Evolutionary conservation across 2,329 filamentous ascomycete species (phyloP), one percentile per base, ranked within the genome.

Genomic region (Pseudopyricularia cyperi): DNA sequence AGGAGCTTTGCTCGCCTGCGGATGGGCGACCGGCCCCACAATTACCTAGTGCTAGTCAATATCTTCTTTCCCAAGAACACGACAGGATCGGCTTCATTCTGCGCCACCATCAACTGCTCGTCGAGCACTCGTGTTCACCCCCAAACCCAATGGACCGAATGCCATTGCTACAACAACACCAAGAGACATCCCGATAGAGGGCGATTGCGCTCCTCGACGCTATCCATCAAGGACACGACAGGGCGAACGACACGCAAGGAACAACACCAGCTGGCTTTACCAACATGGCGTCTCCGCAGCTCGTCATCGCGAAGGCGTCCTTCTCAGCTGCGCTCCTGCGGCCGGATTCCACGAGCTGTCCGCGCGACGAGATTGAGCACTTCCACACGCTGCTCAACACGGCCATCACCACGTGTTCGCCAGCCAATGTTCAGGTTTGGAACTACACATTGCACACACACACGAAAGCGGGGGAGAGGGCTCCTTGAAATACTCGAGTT

Each of bases 401-500:
- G 63, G 77, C 77, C 60, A 70, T 87, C 63, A 69, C 75, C 68
- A 77, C 81, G 71, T 91, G 87, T 78, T 87, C 86, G 62, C 77
- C 82, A 63, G 70, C 74, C 73, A 89, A 91, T 73, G 84, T 93
- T 75, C 87, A 93, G 87, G 87, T 93, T 87, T 89, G 84, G 74
- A 64, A 58, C 58, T 55, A 67, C 66, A 68, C 61, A 65, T n/a
- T n/a, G n/a, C n/a, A n/a, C 60, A 64, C 63, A 52, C 55, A 56
- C 54, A 52, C 50, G 32, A 50, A 34, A 17, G 19, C 17, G n/a
- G 37, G 35, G 37, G 37, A 42, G 37, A 19, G 37, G 22, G 11
- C 28, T 51, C 19, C 34, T 42, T 14, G 22, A 22, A 42, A 19
- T 22, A n/a, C n/a, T n/a, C n/a, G n/a, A n/a, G n/a, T n/a, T n/a